Conservation (phyloP, 23 red algal genomes). For the Gracilaria domingensis region DNA sequence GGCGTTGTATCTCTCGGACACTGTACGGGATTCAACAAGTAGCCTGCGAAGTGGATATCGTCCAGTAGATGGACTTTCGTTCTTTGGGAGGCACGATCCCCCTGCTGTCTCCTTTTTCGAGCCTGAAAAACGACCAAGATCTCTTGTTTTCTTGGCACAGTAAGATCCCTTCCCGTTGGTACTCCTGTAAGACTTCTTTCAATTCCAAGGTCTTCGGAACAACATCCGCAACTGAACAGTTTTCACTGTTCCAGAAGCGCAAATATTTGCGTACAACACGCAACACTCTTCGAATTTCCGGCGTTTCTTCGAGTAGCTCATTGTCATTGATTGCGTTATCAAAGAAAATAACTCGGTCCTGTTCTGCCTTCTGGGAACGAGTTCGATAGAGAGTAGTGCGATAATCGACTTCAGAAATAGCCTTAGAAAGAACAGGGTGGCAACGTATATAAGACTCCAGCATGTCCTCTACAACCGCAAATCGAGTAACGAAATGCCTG, state of each 20-base stretch:
- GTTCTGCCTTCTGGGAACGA: background rate
- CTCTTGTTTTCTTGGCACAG: background rate
- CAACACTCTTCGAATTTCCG: conserved; percentile 9
- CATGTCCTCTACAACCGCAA: too few species aligned
- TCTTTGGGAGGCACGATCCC: background rate
- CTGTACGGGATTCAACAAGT: conserved; percentile 16
- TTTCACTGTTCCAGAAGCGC: background rate
- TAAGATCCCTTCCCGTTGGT: background rate
- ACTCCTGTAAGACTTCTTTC: background rate
- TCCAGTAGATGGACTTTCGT: conserved; percentile 37
- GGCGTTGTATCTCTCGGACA: conserved; percentile 21
- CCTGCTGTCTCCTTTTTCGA: background rate
- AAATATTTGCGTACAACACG: conserved; percentile 9
- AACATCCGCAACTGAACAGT: background rate
- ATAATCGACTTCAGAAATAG: too few species aligned
- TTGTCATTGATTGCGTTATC: background rate
- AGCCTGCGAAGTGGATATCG: conserved; percentile 25
- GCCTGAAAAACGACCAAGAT: background rate
- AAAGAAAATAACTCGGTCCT: conserved; percentile 11
- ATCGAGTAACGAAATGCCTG: too few species aligned
- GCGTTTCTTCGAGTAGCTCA: background rate
- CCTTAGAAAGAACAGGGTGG: too few species aligned
- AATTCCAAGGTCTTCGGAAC: conserved; percentile 24
- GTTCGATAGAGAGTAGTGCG: too few species aligned
- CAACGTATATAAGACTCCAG: too few species aligned